Evolutionary conservation across 2,329 filamentous ascomycete species (phyloP).

Genomic region (Geosmithia morbida): DNA sequence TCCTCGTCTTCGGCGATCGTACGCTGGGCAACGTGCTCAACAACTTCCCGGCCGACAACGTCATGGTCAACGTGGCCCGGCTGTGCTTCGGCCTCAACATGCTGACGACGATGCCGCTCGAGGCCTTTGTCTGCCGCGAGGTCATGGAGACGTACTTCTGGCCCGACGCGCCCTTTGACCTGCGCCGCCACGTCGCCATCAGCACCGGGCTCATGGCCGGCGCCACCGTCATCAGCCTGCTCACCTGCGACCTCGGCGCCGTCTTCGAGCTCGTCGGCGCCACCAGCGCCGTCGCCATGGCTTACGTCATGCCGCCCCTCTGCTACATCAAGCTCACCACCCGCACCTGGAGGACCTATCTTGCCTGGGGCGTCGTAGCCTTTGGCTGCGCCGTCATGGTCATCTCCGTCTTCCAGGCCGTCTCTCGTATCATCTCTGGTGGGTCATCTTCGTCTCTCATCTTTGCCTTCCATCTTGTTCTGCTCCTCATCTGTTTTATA

Average conservation of each 20-base stretch:
- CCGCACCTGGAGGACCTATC: slow-evolving; percentile 56
- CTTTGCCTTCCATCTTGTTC: too few species aligned
- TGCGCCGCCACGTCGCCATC: slow-evolving; percentile 74
- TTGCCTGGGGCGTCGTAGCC: slow-evolving; percentile 55
- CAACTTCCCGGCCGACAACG: slow-evolving; percentile 85
- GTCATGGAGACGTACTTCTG: slow-evolving; percentile 83
- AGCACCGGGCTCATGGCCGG: slow-evolving; percentile 69
- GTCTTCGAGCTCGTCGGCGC: slow-evolving; percentile 95
- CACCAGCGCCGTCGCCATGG: slow-evolving; percentile 84
- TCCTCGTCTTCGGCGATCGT: slow-evolving; percentile 82
- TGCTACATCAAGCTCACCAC: slow-evolving; percentile 92
- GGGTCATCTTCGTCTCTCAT: too few species aligned
- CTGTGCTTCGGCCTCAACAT: slow-evolving; percentile 97
- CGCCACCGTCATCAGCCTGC: slow-evolving; percentile 61
- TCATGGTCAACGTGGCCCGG: slow-evolving; percentile 87
- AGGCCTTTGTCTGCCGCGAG: slow-evolving; percentile 94
- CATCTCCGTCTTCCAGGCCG: slow-evolving; percentile 62
- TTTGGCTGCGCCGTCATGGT: slow-evolving; percentile 74
- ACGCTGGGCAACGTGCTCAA: slow-evolving; percentile 95
- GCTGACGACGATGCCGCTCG: slow-evolving; percentile 90
- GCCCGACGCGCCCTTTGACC: slow-evolving; percentile 58
- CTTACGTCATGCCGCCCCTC: slow-evolving; percentile 86
- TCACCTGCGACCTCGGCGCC: slow-evolving; percentile 85
- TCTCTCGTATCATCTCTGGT: slow-evolving; percentile 48
- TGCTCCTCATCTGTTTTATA: too few species aligned